A percentile compares a stretch with the other conserved stretches of the same genome.
phyloP scores from a whole-genome alignment of 345 rosid genomes.

The Corchorus capsularis region DNA sequence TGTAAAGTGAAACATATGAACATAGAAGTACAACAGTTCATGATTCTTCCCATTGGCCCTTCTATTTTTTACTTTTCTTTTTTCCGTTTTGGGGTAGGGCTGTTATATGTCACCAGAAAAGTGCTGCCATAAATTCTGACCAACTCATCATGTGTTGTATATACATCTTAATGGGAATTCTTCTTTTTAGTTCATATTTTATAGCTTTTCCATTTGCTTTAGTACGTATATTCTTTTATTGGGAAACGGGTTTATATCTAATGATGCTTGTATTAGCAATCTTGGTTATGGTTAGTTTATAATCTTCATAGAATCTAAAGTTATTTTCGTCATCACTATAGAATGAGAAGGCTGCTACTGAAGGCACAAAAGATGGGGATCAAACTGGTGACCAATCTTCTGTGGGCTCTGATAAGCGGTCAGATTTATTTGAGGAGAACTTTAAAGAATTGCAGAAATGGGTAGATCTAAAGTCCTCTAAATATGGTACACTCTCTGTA shows the following conservation, averaged over 20 bases:
- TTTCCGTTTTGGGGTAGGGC: background rate
- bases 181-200: background rate
- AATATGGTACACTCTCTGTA: slow-evolving; percentile 72
- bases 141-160: background rate
- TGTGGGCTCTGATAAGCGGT: slow-evolving; percentile 37
- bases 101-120: background rate
- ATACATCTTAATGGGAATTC: background rate
- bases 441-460: slow-evolving; percentile 78
- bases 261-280: background rate
- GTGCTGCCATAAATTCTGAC: background rate
- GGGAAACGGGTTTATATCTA: background rate
- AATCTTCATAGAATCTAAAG: background rate
- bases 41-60: background rate
- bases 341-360: slow-evolving; percentile 47
- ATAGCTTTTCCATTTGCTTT: background rate
- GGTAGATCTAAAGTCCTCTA: slow-evolving; percentile 82
- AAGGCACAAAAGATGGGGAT: slow-evolving; percentile 42
- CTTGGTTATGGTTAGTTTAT: background rate
- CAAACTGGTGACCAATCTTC: slow-evolving; percentile 32
- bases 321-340: slow-evolving; percentile 32
- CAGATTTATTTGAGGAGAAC: slow-evolving; percentile 75
- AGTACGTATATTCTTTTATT: slow-evolving; percentile 3
- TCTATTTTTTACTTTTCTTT: background rate
- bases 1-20: too few species aligned
- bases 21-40: background rate